Evolutionary conservation across 2,329 filamentous ascomycete genomes (phyloP).

Genomic region (Aspergillaceae sp.): DNA sequence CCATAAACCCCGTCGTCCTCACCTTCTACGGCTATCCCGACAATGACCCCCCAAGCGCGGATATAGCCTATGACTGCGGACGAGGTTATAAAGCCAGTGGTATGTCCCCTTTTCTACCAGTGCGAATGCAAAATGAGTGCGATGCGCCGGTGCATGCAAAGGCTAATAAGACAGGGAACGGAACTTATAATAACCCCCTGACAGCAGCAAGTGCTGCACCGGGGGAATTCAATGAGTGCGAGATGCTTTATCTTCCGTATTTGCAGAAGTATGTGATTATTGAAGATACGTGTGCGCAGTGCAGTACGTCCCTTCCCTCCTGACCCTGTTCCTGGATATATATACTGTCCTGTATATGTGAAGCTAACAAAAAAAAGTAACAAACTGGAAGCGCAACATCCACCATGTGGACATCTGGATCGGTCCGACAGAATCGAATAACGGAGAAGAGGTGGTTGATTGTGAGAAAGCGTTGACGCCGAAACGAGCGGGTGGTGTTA

Average conservation of each 20-base stretch:
- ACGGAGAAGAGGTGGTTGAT: neutral
- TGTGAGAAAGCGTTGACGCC: conserved; percentile 7
- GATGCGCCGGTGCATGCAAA: neutral
- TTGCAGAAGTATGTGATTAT: conserved; percentile 7
- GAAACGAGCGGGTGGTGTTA: neutral
- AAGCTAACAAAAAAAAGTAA: conserved; percentile 1
- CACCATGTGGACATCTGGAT: conserved; percentile 10
- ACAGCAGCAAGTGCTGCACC: conserved; percentile 6
- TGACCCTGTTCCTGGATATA: neutral
- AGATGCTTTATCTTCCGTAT: conserved; percentile 8
- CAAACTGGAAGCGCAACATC: conserved; percentile 2
- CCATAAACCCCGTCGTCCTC: neutral
- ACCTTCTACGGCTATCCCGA: conserved; percentile 8
- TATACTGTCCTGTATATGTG: too few species aligned
- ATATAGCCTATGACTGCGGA: conserved; percentile 4
- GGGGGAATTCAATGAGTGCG: conserved; percentile 7
- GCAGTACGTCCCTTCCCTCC: conserved; percentile 1
- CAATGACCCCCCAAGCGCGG: conserved; percentile 5
- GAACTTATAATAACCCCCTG: conserved; percentile 6
- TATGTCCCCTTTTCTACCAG: neutral
- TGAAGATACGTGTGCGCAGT: conserved; percentile 8
- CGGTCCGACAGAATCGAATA: neutral
- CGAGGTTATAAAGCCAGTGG: conserved; percentile 5
- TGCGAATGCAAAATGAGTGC: neutral
- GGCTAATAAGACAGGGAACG: neutral